Conservation (phyloP, 2,329 filamentous ascomycete species). For the Claviceps sp. region DNA sequence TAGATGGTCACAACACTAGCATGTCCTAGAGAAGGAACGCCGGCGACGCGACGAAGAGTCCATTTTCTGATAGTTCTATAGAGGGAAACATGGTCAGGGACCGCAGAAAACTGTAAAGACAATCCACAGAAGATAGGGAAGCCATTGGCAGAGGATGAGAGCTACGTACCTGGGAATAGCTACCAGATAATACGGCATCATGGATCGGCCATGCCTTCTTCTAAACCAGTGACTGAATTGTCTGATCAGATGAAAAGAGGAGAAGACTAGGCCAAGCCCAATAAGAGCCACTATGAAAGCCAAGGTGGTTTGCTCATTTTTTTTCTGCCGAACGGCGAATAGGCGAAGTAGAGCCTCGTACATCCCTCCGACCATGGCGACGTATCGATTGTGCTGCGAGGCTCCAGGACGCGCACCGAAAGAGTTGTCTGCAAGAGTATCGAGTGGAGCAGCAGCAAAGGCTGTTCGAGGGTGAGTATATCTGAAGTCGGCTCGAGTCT, state of each 20-base stretch:
- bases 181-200: background rate
- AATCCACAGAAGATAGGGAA: no score
- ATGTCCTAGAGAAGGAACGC: conserved; percentile 21
- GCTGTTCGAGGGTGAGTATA: background rate
- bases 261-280: conserved; percentile 4
- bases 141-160: background rate
- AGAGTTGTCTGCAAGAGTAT: background rate
- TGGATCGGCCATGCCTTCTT: background rate
- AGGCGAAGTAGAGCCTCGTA: background rate
- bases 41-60: conserved; percentile 13
- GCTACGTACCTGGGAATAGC: conserved; percentile 3
- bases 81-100: background rate
- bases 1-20: conserved; percentile 16
- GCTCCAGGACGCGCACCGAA: background rate
- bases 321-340: conserved; percentile 1
- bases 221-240: background rate
- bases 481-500: background rate
- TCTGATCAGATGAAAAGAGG: conserved; percentile 3
- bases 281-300: conserved; percentile 5
- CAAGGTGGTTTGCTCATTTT: conserved; percentile 5
- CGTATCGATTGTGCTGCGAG: background rate
- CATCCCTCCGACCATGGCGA: background rate
- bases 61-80: conserved; percentile 16
- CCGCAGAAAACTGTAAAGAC: no score
- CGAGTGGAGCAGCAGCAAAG: no score